phyloP scores from a whole-genome alignment of 345 rosid genomes.

The Adansonia digitata region DNA sequence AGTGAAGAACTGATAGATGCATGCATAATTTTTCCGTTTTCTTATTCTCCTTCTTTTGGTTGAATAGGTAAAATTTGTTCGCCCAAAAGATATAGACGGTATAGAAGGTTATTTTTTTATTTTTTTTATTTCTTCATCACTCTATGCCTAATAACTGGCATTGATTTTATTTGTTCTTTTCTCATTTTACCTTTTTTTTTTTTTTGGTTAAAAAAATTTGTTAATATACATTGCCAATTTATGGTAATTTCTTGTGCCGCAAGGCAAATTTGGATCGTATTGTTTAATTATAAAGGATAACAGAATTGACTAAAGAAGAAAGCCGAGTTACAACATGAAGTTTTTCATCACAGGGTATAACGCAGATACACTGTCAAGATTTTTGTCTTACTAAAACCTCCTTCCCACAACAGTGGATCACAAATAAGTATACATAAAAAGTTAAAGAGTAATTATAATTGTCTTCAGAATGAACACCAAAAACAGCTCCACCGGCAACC shows the following conservation, averaged over 20 bases:
- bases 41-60: too few relatives aligned
- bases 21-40: not conserved
- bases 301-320: not conserved
- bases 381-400: not conserved
- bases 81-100: not conserved
- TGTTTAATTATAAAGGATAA: not conserved
- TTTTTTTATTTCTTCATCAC: not conserved
- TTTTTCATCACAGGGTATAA: not conserved
- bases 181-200: too few relatives aligned
- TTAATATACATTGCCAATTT: not conserved
- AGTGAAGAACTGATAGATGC: not conserved
- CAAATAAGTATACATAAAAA: conserved; percentile 9
- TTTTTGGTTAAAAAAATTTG: not conserved
- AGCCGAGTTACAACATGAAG: not conserved
- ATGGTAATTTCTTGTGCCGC: not conserved
- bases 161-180: not conserved
- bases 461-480: not conserved
- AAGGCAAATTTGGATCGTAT: not conserved
- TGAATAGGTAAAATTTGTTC: not conserved
- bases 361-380: too few relatives aligned
- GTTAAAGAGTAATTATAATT: not conserved
- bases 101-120: not conserved
- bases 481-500: conserved; percentile 5
- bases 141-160: conserved; percentile 5
- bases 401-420: not conserved